phyloP scores from a whole-genome alignment of 495 filamentous ascomycete genomes.

The Choiromyces venosus region DNA sequence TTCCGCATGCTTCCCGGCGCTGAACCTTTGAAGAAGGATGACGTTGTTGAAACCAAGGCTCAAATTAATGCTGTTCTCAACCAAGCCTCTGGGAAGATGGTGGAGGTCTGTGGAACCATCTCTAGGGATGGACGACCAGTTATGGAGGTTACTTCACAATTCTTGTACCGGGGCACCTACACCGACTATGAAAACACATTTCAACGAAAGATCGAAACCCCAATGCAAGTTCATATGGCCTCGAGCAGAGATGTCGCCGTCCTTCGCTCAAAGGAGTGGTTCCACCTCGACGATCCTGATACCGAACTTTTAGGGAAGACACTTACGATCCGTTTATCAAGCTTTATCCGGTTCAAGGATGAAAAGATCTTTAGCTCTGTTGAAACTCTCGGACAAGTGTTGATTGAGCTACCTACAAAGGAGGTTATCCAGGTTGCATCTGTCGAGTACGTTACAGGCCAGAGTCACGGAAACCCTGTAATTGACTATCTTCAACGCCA shows the following conservation, averaged over 20 bases:
- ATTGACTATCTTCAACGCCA: conserved; percentile 92
- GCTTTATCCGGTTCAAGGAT: conserved; percentile 88
- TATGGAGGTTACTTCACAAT: conserved; percentile 98
- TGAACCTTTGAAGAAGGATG: conserved; percentile 86
- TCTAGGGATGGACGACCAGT: conserved; percentile 77
- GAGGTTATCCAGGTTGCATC: conserved; percentile 93
- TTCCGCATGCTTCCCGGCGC: conserved; percentile 98
- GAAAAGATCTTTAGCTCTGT: conserved; percentile 86
- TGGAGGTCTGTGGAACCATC: conserved; percentile 96
- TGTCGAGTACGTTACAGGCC: conserved; percentile 84
- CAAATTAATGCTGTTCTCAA: conserved; percentile 98
- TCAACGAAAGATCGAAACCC: conserved; percentile 91
- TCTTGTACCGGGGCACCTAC: conserved; percentile 90
- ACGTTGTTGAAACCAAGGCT: conserved; percentile 85
- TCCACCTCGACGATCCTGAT: conserved; percentile 72
- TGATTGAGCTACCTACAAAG: conserved; percentile 93
- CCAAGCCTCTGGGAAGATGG: conserved; percentile 98
- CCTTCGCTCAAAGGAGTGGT: conserved; percentile 94
- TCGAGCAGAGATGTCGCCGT: conserved; percentile 88
- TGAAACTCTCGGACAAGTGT: conserved; percentile 84
- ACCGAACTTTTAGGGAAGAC: conserved; percentile 84
- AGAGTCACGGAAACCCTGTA: conserved; percentile 91
- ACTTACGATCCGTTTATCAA: conserved; percentile 91
- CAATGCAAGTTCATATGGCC: conserved; percentile 84
- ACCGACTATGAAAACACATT: conserved; percentile 95